Evolutionary conservation across 306 rosid genomes (phyloP).

Genomic region (Oemleria cerasiformis): DNA sequence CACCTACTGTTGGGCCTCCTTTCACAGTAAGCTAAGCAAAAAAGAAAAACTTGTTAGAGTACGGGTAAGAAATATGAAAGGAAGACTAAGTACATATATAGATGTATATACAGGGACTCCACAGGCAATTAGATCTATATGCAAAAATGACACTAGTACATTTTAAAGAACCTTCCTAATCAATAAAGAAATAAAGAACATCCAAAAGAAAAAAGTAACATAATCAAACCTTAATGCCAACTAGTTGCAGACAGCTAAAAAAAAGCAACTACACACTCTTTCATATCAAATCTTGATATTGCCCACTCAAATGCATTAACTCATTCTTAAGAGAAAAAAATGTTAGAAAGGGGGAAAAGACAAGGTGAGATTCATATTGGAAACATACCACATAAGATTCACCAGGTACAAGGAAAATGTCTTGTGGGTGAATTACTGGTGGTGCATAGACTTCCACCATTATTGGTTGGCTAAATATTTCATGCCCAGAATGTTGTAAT

Average conservation of each 20-base stretch:
- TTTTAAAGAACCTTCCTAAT: not conserved
- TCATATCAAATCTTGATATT: slow-evolving; percentile 8
- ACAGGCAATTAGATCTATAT: not conserved
- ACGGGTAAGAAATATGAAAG: not conserved
- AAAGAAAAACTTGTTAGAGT: slow-evolving; percentile 6
- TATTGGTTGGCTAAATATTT: slow-evolving; percentile 63
- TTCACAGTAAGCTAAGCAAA: slow-evolving; percentile 61
- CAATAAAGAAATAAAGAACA: slow-evolving; percentile 2
- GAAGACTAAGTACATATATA: not conserved
- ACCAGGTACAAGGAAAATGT: slow-evolving; percentile 79
- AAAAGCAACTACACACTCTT: not conserved
- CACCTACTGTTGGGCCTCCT: slow-evolving; percentile 85
- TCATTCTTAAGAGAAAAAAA: slow-evolving; percentile 6
- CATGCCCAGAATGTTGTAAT: slow-evolving; percentile 59
- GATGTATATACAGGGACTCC: not conserved
- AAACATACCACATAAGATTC: slow-evolving; percentile 75
- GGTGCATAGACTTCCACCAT: slow-evolving; percentile 87
- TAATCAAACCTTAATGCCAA: not conserved
- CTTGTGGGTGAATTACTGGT: slow-evolving; percentile 64
- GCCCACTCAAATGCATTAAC: slow-evolving; percentile 14
- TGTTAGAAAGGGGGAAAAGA: not conserved
- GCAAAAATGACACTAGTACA: not conserved
- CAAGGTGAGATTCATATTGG: slow-evolving; percentile 3
- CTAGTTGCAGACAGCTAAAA: not conserved
- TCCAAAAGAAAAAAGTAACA: not conserved